These are phyloP conservation scores for Aureobasidium sp. DNA, from an alignment of 2,329 filamentous ascomycete species.

Conservation along the genomic window DNA sequence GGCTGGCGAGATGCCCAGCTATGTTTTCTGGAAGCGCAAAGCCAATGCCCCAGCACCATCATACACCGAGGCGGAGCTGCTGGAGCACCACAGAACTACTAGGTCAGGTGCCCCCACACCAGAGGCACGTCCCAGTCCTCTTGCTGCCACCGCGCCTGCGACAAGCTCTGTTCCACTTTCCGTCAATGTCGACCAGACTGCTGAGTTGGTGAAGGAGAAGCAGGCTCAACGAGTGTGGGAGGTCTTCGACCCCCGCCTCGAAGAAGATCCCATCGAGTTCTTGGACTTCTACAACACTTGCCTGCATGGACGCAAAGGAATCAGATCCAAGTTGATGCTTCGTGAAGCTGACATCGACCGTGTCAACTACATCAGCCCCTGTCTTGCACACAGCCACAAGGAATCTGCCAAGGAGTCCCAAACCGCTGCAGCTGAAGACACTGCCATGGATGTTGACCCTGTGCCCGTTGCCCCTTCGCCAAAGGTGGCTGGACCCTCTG, in stretches of 20 bases:
- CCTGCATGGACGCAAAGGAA: neutral
- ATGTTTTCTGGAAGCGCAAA: conserved; percentile 3
- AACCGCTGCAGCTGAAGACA: neutral
- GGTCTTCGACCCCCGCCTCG: conserved; percentile 1
- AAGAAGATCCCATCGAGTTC: conserved; percentile 6
- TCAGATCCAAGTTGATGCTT: conserved; percentile 9
- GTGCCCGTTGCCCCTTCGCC: neutral
- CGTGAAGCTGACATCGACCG: conserved; percentile 11
- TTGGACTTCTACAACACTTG: conserved; percentile 8
- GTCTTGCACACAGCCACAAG: conserved; percentile 6
- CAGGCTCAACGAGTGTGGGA: neutral
- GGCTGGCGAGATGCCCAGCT: neutral
- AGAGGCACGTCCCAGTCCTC: neutral
- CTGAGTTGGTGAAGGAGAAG: neutral
- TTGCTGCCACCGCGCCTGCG: neutral
- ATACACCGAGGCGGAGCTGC: neutral
- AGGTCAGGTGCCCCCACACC: neutral
- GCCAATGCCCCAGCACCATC: neutral
- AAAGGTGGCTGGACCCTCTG: neutral
- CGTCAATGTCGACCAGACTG: neutral
- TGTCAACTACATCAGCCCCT: conserved; percentile 10
- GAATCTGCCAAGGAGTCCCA: neutral
- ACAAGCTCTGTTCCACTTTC: neutral
- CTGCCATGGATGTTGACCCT: neutral
- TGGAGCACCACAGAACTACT: neutral